phyloP scores from a whole-genome alignment of 768 basidiomycete genomes.

The Mycena haematopus region DNA sequence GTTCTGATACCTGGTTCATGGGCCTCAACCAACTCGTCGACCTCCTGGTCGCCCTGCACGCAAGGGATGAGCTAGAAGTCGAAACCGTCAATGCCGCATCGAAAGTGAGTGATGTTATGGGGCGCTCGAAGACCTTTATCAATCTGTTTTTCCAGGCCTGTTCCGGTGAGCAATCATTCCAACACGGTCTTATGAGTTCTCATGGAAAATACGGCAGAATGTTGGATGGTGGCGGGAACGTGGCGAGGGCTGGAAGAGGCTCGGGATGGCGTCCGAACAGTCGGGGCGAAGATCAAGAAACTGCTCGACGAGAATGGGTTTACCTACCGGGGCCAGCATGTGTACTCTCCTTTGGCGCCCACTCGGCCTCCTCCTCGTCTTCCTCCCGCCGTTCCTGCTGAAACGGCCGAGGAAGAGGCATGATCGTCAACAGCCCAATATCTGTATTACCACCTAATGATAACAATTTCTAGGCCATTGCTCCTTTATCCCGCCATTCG shows the following conservation, averaged over 20 bases:
- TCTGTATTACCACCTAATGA: slow-evolving; percentile 21
- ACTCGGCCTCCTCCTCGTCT: slow-evolving; percentile 21
- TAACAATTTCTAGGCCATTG: not conserved
- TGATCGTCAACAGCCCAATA: not conserved
- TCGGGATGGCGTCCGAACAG: slow-evolving; percentile 63
- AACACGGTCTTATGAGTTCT: slow-evolving; percentile 23
- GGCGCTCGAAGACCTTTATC: not conserved
- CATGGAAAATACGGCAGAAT: slow-evolving; percentile 53
- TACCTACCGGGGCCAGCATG: slow-evolving; percentile 23
- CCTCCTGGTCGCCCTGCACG: slow-evolving; percentile 73
- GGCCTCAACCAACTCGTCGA: slow-evolving; percentile 78
- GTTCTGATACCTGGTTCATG: slow-evolving; percentile 65
- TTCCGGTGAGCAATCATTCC: slow-evolving; percentile 19
- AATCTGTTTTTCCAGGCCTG: slow-evolving; percentile 20
- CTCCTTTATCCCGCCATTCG: not conserved
- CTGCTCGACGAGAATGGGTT: slow-evolving; percentile 62
- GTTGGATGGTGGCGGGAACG: slow-evolving; percentile 74
- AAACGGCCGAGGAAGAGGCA: not conserved
- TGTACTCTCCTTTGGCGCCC: slow-evolving; percentile 27
- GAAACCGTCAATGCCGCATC: slow-evolving; percentile 78
- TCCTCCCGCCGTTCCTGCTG: not conserved
- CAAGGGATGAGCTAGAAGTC: slow-evolving; percentile 70
- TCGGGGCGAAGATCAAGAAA: slow-evolving; percentile 66
- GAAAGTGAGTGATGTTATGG: slow-evolving; percentile 41
- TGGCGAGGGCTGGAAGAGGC: slow-evolving; percentile 74